A percentile compares a stretch with the other conserved stretches of the same genome.
Conservation (phyloP, 2,329 filamentous ascomycete genomes). For the Penicillium palitans region DNA sequence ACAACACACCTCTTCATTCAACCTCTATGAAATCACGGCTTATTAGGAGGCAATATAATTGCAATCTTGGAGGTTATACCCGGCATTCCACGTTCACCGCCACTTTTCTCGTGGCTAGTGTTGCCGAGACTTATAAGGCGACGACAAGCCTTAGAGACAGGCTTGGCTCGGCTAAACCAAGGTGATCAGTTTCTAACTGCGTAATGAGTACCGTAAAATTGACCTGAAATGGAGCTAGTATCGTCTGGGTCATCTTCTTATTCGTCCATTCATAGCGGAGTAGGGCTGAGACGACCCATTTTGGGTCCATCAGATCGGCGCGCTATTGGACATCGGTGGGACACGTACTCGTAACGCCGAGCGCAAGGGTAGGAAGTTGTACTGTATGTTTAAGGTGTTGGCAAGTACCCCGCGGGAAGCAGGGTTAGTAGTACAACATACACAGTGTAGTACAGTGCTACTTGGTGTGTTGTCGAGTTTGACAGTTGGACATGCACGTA, state of each 20-base stretch:
- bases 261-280: conserved; percentile 16
- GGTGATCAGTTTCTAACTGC: not conserved
- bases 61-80: not conserved
- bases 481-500: not conserved
- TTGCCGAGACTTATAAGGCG: conserved; percentile 24
- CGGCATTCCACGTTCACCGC: conserved; percentile 14
- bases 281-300: conserved; percentile 22
- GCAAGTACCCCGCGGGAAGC: not conserved
- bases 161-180: conserved; percentile 23
- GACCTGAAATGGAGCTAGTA: not conserved
- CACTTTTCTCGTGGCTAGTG: conserved; percentile 12
- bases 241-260: conserved; percentile 1
- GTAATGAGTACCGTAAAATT: conserved; percentile 7
- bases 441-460: not conserved
- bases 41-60: not conserved
- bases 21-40: too few species aligned
- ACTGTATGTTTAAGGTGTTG: not conserved
- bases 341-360: conserved; percentile 16
- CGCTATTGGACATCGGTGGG: conserved; percentile 15
- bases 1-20: not conserved
- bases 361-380: not conserved
- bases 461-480: not conserved
- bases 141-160: conserved; percentile 29
- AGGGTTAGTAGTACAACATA: not conserved
- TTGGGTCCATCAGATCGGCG: conserved; percentile 16